These are phyloP conservation scores for Coniophora puteana DNA, from an alignment of 1,284 basidiomycete species.

Conservation along the genomic window DNA sequence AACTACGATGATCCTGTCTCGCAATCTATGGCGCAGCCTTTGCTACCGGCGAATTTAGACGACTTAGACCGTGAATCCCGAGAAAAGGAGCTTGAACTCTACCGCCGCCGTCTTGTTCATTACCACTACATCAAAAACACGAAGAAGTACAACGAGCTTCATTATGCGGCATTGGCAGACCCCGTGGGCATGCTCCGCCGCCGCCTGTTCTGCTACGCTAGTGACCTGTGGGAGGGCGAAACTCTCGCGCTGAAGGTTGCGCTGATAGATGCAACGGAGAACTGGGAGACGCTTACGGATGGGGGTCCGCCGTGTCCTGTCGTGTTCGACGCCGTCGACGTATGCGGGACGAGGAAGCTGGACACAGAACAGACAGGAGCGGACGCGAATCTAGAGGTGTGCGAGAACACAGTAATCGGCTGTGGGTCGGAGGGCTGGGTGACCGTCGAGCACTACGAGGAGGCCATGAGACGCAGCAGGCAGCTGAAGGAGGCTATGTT, in stretches of 20 bases:
- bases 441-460: conserved; percentile 32
- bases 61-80: conserved; percentile 26
- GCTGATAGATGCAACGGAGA: conserved; percentile 35
- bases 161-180: conserved; percentile 33
- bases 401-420: conserved; percentile 24
- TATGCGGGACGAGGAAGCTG: conserved; percentile 35
- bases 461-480: conserved; percentile 28
- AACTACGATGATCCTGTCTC: conserved; percentile 40
- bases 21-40: conserved; percentile 32
- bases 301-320: conserved; percentile 38
- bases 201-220: conserved; percentile 38
- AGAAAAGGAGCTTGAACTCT: conserved; percentile 24
- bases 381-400: conserved; percentile 27
- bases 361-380: conserved; percentile 20
- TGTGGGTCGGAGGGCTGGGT: conserved; percentile 39
- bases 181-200: conserved; percentile 24
- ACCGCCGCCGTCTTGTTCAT: conserved; percentile 39
- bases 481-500: conserved; percentile 30
- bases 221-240: conserved; percentile 43
- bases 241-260: conserved; percentile 35
- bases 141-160: conserved; percentile 35
- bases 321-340: conserved; percentile 37
- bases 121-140: conserved; percentile 41
- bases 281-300: conserved; percentile 34
- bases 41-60: conserved; percentile 34